Evolutionary conservation across 208 protist species (phyloP), one percentile per base, ranked within the genome.

Genomic region (Trypanosomatidae sp.): DNA sequence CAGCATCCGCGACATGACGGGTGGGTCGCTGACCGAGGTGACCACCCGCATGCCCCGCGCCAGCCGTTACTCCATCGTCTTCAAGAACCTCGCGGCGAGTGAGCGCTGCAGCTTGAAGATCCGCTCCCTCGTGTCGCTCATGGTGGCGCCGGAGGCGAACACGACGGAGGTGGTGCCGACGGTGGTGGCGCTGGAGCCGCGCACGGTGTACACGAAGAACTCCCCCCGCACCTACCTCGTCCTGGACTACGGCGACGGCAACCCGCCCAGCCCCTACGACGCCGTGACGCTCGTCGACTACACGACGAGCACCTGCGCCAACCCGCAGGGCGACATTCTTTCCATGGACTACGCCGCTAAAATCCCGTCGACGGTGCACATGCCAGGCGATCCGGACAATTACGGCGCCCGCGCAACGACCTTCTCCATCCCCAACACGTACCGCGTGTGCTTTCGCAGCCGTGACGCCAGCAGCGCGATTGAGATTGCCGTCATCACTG

Each of bases 1-100:
- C 74, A 77, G 85, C 56, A 83, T 95, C 53, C 83, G 84, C 59
- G 84, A 93, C 67, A 72, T 90, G 50, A 78, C 33, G 19, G 85
- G 84, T 22, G 88, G 91, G 12, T 95, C 91, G 1, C 74, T 95
- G 28, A 66, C 62, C 28, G 69, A 74, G 44, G 15, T 91, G 68
- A 77, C 77, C 3, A 68, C 82, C 64, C 80, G 77, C 41, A 59
- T 89, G 66, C 72, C 80, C 6, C 64, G 66, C 10, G 30, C 15
- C 43, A 82, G 77, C 60, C 17, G 30, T 3, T 84, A 89, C 71
- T 89, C 86, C 10, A 46, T 91, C 33, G 75, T 89, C 36, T 88
- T 95, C 66, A 86, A 76, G 25, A 95, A 95, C 72, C 71, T 77
- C 13, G 87, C 71, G 10, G 68, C 64, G 2, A 80, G 85, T 56